phyloP scores from a whole-genome alignment of 2,329 filamentous ascomycete species.

The Knoxdaviesia capensis region DNA sequence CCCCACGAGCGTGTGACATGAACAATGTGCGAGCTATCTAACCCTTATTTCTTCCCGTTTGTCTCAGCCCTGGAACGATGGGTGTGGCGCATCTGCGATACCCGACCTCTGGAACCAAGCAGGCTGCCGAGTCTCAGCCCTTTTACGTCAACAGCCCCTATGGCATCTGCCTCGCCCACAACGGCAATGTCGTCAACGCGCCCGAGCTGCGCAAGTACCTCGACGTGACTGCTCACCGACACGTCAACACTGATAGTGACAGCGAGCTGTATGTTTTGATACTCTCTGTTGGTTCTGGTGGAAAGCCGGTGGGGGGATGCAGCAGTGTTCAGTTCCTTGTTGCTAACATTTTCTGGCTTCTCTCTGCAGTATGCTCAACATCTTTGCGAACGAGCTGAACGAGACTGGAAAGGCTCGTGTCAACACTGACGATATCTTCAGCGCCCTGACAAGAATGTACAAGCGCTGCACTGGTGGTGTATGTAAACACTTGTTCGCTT shows the following conservation, averaged over 20 bases:
- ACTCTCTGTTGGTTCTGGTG: too few relatives aligned
- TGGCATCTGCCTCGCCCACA: conserved; percentile 64
- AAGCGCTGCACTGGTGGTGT: conserved; percentile 45
- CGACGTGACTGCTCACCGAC: conserved; percentile 60
- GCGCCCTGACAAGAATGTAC: conserved; percentile 52
- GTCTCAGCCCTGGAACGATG: conserved; percentile 54
- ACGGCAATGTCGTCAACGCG: conserved; percentile 73
- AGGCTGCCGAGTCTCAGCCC: conserved; percentile 61
- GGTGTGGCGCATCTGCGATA: conserved; percentile 75
- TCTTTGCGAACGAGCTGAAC: conserved; percentile 67
- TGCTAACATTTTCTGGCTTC: too few relatives aligned
- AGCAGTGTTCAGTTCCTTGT: too few relatives aligned
- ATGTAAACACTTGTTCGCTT: too few relatives aligned
- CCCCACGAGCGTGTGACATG: background rate
- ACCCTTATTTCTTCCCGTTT: background rate
- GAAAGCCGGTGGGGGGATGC: too few relatives aligned
- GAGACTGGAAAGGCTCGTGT: conserved; percentile 66
- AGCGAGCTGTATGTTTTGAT: conserved; percentile 41
- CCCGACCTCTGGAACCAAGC: conserved; percentile 68
- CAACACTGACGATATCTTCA: conserved; percentile 60
- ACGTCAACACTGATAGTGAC: conserved; percentile 82
- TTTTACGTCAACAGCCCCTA: conserved; percentile 78
- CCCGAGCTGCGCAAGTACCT: conserved; percentile 49
- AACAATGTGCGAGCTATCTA: conserved; percentile 19
- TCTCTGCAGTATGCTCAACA: conserved; percentile 36